Conservation (phyloP, 176 grass and related monocot genomes). For the Carex pumila region DNA sequence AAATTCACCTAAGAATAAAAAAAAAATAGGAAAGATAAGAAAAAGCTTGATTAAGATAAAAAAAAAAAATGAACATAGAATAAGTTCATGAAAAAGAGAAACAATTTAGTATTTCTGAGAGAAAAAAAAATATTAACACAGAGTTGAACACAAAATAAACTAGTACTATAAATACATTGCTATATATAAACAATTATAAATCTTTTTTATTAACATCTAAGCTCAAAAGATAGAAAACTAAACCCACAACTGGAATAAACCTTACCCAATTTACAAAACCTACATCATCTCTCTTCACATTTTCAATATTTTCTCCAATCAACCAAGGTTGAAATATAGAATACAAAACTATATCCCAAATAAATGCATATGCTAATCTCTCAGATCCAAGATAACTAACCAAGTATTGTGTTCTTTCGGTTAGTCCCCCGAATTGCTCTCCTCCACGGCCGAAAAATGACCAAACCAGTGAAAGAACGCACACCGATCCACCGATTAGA, state of each 20-base stretch:
- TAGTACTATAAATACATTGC: neutral
- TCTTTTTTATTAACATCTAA: slow-evolving; percentile 23
- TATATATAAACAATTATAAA: neutral
- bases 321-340: slow-evolving; percentile 86
- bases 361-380: slow-evolving; percentile 66
- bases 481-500: slow-evolving; percentile 36
- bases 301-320: slow-evolving; percentile 69
- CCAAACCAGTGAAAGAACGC: slow-evolving; percentile 54
- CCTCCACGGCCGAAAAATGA: slow-evolving; percentile 43
- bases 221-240: slow-evolving; percentile 60
- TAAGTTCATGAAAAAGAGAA: no score
- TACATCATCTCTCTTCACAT: slow-evolving; percentile 35
- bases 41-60: neutral
- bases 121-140: no score
- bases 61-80: no score
- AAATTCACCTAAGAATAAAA: neutral
- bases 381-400: slow-evolving; percentile 55
- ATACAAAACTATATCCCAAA: slow-evolving; percentile 85
- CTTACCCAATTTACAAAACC: slow-evolving; percentile 36
- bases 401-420: slow-evolving; percentile 48
- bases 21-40: no score
- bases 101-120: no score
- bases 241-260: slow-evolving; percentile 69
- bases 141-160: no score
- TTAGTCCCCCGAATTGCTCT: slow-evolving; percentile 44